Evolutionary conservation across 164 flowering plant species (phyloP), one percentile per base, ranked within the genome.

Genomic region (Saururus chinensis): DNA sequence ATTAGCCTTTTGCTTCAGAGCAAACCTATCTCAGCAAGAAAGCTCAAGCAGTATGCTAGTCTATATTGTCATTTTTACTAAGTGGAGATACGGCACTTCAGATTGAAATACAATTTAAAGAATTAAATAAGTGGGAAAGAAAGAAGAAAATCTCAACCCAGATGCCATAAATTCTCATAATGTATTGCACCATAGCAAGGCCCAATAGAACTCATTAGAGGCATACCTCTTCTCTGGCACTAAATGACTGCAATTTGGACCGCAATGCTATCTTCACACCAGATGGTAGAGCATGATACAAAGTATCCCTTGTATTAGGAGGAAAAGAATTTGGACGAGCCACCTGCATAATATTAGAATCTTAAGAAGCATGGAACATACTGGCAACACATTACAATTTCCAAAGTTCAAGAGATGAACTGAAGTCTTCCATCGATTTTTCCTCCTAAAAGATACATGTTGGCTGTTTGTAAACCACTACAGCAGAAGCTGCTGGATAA

Each of bases 251-350:
- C 30, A 81, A 59, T 55, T 64, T 75, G 60, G 84, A 67, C 40
- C 88, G 84, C 42, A 84, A 62, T 64, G 85, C 74, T 35, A 72
- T 63, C 69, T 84, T 84, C 16, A 84, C 53, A 66, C 60, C 51
- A 63, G 81, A 80, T 45, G 88, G 82, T 37, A 84, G 59, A 65
- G 81, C 85, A 53, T 84, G 84, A 60, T 84, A 84, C 51, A 84
- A 66, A 53, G 81, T 70, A 56, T 84, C 88, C 69, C 85, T 75
- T 24, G 82, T 74, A 66, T 77, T 81, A 62, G 82, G 82, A 51
- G 85, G 84, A 60, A 84, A 68, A 20, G 82, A 78, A 74, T 77
- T 74, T 52, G 88, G 76, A 53, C 88, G 74, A 5, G 81, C 72
- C 23, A 80, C 84, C 88, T 84, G 72, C 10, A 14, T 20, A 58